Conservation (phyloP, 176 grass and related monocot genomes). For the Guadua angustifolia region DNA sequence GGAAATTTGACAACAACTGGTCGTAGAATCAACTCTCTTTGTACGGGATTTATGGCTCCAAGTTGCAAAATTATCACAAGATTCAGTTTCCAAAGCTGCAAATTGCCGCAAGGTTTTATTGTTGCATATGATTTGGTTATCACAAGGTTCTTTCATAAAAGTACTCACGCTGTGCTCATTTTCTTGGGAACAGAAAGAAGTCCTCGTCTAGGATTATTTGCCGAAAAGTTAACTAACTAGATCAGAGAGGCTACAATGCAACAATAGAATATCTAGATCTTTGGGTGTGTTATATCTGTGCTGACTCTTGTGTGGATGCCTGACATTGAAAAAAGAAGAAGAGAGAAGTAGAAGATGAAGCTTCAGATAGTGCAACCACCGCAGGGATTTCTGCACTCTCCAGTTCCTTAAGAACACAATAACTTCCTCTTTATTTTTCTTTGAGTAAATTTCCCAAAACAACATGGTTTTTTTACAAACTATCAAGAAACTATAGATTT, state of each 20-base stretch:
- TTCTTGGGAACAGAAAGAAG: constrained; percentile 14
- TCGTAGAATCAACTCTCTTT: constrained; percentile 20
- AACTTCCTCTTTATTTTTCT: too few relatives aligned
- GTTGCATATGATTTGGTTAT: neutral
- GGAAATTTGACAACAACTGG: constrained; percentile 5
- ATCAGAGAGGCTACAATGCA: neutral
- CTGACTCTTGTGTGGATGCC: neutral
- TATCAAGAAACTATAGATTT: too few relatives aligned
- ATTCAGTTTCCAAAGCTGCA: constrained; percentile 34
- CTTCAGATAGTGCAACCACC: neutral
- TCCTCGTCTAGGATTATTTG: neutral
- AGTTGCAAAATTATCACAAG: constrained; percentile 17
- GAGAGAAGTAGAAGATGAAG: neutral
- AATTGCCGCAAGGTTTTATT: constrained; percentile 11
- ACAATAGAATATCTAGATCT: neutral
- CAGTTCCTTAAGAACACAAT: neutral
- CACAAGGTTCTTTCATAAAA: neutral
- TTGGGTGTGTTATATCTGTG: neutral
- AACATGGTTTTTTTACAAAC: too few relatives aligned
- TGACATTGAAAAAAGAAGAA: neutral
- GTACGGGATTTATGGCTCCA: neutral
- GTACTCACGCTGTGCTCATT: neutral
- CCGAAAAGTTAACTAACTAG: neutral
- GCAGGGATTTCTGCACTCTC: neutral
- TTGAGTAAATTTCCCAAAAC: too few relatives aligned